Evolutionary conservation across 768 basidiomycete genomes (phyloP).

Genomic region (Lactarius trivialis): DNA sequence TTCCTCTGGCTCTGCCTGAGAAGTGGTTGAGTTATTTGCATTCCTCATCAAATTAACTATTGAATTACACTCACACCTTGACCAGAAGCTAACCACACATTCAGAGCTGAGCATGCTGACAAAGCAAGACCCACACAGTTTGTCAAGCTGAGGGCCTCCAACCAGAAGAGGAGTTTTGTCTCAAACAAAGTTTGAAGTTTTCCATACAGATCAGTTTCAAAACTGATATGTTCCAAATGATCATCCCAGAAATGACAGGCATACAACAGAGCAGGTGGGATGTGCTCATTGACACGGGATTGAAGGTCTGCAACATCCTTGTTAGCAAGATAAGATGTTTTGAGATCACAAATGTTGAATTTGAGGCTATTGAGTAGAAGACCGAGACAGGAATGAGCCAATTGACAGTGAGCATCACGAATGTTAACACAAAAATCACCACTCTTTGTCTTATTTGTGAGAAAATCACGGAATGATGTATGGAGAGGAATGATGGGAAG

Average conservation of each 20-base stretch:
- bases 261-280: background rate
- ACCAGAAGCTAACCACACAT: background rate
- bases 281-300: background rate
- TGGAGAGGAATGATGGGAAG: background rate
- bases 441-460: background rate
- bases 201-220: background rate
- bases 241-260: background rate
- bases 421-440: background rate
- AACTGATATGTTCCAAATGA: background rate
- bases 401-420: background rate
- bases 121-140: background rate
- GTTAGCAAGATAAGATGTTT: background rate
- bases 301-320: background rate
- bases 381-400: background rate
- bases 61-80: background rate
- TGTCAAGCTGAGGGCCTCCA: background rate
- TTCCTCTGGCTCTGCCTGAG: background rate
- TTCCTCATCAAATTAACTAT: background rate
- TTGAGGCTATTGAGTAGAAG: background rate
- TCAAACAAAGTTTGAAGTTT: background rate
- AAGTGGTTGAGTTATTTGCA: background rate
- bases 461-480: background rate
- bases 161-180: background rate
- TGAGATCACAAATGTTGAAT: background rate
- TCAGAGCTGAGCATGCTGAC: background rate